Percentiles rank a stretch among this genome's conserved stretches.
These are phyloP conservation scores for Hemerocallis citrina DNA, from an alignment of 106 monocot genomes.

Conservation along the genomic window DNA sequence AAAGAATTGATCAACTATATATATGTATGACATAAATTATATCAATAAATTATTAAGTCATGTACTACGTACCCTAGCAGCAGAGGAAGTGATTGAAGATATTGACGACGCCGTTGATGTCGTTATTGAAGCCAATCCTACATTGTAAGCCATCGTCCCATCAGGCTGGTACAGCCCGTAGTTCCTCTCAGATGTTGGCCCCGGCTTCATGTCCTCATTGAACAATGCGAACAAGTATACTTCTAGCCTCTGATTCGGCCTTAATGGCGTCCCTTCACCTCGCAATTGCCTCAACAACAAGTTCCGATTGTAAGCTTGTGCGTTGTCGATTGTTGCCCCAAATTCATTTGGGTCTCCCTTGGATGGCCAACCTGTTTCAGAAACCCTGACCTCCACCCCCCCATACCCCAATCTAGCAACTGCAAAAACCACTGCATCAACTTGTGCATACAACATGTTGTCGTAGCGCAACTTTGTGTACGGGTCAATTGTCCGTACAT, in stretches of 20 bases:
- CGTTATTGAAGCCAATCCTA: slow-evolving; percentile 38
- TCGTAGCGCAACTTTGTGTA: slow-evolving; percentile 70
- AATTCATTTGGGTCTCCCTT: slow-evolving; percentile 73
- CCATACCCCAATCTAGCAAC: slow-evolving; percentile 50
- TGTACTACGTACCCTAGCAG: slow-evolving; percentile 17
- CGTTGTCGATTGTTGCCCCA: slow-evolving; percentile 78
- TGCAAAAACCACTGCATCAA: slow-evolving; percentile 76
- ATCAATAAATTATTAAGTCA: no score
- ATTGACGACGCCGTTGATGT: slow-evolving; percentile 42
- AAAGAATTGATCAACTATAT: no score
- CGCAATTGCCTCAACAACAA: slow-evolving; percentile 54
- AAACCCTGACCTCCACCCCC: slow-evolving; percentile 64
- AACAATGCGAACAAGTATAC: slow-evolving; percentile 91
- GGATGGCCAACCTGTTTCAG: slow-evolving; percentile 98
- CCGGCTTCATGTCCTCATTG: slow-evolving; percentile 92
- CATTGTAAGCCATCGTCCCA: slow-evolving; percentile 70
- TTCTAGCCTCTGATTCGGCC: slow-evolving; percentile 59
- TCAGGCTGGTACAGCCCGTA: slow-evolving; percentile 83
- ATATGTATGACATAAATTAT: no score
- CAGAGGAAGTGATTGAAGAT: slow-evolving; percentile 48
- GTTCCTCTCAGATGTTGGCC: slow-evolving; percentile 91
- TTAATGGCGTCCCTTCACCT: slow-evolving; percentile 77
- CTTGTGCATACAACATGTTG: slow-evolving; percentile 96
- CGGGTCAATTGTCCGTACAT: slow-evolving; percentile 53
- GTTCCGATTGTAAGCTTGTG: slow-evolving; percentile 66